Evolutionary conservation across 208 protist species (phyloP), one percentile per base, ranked within the genome.

Genomic region (Perkinsela sp.): DNA sequence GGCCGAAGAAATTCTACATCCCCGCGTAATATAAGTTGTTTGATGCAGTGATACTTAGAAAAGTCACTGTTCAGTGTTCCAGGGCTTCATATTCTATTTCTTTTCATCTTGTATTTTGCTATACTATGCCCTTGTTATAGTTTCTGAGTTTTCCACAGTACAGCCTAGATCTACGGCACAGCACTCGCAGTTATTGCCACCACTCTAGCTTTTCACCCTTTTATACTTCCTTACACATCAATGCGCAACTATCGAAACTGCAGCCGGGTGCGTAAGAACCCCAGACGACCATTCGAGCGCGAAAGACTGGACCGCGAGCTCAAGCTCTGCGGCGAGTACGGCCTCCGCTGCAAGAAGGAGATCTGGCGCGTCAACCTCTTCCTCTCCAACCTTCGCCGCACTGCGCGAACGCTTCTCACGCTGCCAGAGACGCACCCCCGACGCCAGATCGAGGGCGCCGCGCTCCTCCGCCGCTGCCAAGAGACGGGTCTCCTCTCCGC

Each of bases 301-400:
- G 96, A 99, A 82, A 93, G 98, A 75, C 87, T 99, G 70, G 96
- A 99, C 80, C 82, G 86, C 68, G 98, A 99, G 89, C 90, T 99
- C 75, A 97, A 98, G 87, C 76, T 99, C 67, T 90, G 91, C 83
- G 96, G 95, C 68, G 91, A 98, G 85, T 99, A 93, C 79, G 95
- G 96, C 73, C 92, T 99, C 72, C 90, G 92, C 76, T 97, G 96
- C 94, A 99, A 98, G 89, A 92, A 90, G 76, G 96, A 99, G 87
- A 92, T 99, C 70, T 99, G 95, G 94, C 92, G 96, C 76, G 90
- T 97, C 48, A 89, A 97, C 83, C 92, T 93, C 73, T 91, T 90
- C 57, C 87, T 99, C 28, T 94, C 95, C 66, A 97, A 98, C 85
- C 97, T 99, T 87, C 91, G 97, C 76, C 92, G 93, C 69, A 88